A percentile compares a stretch with the other conserved stretches of the same genome.
Evolutionary conservation across 805 yeast genomes (phyloP).

Genomic region (Metschnikowia lachancei): DNA sequence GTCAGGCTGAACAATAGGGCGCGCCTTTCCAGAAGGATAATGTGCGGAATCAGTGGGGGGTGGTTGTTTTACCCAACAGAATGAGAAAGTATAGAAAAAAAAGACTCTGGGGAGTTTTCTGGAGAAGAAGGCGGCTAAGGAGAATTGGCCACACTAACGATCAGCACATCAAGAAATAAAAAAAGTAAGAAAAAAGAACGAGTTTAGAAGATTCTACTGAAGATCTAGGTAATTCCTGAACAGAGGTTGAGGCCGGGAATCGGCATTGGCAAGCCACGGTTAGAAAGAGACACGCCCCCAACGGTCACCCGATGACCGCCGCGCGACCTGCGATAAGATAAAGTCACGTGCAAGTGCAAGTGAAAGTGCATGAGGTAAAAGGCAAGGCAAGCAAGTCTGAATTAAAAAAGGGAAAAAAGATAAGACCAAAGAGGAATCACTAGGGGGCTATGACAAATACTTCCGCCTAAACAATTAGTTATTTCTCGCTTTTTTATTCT

Average conservation of each 20-base stretch:
- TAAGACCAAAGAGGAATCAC: too few relatives aligned
- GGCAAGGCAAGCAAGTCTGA: background rate
- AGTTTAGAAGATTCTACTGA: too few relatives aligned
- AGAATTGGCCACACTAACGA: too few relatives aligned
- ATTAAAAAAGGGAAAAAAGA: too few relatives aligned
- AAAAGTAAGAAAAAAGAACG: too few relatives aligned
- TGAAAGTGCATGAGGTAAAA: background rate
- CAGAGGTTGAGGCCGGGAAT: conserved; percentile 5
- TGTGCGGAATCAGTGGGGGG: background rate
- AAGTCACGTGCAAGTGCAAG: conserved; percentile 16
- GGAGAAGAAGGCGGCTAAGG: too few relatives aligned
- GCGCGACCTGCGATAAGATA: conserved; percentile 18
- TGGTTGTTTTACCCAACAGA: background rate
- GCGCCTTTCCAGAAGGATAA: background rate
- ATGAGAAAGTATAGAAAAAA: background rate
- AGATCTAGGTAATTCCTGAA: too few relatives aligned
- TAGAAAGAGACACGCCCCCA: conserved; percentile 1
- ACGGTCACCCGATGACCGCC: background rate
- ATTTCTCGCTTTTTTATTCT: too few relatives aligned
- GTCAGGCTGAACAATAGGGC: background rate
- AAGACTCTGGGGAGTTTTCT: too few relatives aligned
- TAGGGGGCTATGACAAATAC: too few relatives aligned
- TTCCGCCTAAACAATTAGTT: too few relatives aligned
- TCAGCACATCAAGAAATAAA: too few relatives aligned
- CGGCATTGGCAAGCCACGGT: conserved; percentile 5